Evolutionary conservation across 805 yeast species (phyloP), one percentile per base, ranked within the genome.

Genomic region (Sugiyamaella lignohabitans): DNA sequence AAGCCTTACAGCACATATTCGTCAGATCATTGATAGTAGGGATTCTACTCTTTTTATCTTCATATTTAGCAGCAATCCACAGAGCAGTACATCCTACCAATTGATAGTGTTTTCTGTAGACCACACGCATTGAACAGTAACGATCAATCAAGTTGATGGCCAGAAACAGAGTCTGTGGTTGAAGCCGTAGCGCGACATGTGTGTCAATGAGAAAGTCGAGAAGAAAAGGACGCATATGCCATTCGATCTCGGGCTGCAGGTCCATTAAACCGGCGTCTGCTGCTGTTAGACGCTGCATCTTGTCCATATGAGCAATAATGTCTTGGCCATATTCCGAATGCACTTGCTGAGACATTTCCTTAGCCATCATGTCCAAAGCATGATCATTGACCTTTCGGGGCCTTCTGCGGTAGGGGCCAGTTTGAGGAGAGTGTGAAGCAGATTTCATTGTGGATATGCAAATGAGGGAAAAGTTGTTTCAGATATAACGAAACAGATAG

Each of bases 41-140:
- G 41, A 84, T 77, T 56, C 88, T 73, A 49, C 79, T 78, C 61
- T 93, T 75, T 61, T 82, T 81, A 51, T 87, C 87, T 58, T 77
- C 79, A 14, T 80, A 73, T 64, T 91, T 91, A 20, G 96, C 81
- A 2, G 96, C 87, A 23, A 91, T 75, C 97, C 97, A 91, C 23
- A 91, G 69, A 51, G 96, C 87, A 3, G 96, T 88, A 52, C 94
- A 84, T 30, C 94, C 87, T 6, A 91, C 91, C 44, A 91, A 73
- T 65, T 89, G 96, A 51, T 87, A 80, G 66, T 89, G 97, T 50
- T 84, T 89, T 54, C 82, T 78, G 53, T 84, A 75, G 0, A 89
- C 95, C 4, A 88, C 79, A 56, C 98, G 74, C 59, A 82, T 84
- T 43, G 95, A 84, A 63, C 96, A 87, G 68, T 91, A 91, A 52